Evolutionary conservation across 805 yeast genomes (phyloP).

Genomic region (Debaryomyces castellii): DNA sequence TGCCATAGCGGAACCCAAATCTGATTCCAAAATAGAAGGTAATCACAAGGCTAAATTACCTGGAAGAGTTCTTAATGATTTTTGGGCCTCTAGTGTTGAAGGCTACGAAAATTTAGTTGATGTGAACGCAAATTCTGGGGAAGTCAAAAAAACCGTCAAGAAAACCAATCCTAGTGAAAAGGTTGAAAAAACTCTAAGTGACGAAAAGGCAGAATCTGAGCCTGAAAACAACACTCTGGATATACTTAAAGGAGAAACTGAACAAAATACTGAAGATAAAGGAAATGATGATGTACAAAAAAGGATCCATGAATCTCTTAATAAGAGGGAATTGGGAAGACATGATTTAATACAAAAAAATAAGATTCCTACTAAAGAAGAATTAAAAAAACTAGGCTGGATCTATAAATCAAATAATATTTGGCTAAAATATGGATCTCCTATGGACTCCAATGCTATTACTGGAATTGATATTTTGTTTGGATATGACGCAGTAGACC

Average conservation of each 20-base stretch:
- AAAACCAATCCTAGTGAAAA: too few species aligned
- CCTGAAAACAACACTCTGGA: constrained; percentile 4
- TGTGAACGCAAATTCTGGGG: neutral
- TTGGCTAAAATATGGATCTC: constrained; percentile 58
- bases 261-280: neutral
- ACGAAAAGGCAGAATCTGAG: constrained; percentile 2
- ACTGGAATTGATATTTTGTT: constrained; percentile 68
- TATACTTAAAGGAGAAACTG: neutral
- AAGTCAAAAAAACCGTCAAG: too few species aligned
- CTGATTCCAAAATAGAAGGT: constrained; percentile 36
- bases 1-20: constrained; percentile 34
- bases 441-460: constrained; percentile 35
- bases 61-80: constrained; percentile 24
- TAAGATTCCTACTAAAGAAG: constrained; percentile 33
- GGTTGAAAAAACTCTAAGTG: neutral
- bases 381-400: constrained; percentile 48
- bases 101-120: neutral
- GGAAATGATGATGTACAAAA: neutral
- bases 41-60: constrained; percentile 32
- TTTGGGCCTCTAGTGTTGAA: constrained; percentile 4
- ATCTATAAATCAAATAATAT: constrained; percentile 45
- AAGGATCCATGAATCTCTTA: neutral
- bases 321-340: constrained; percentile 17
- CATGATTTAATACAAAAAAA: constrained; percentile 15
- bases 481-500: constrained; percentile 73